Base-by-base conservation (phyloP, 495 filamentous ascomycete genomes). In the Stereocaulon alpinum region DNA sequence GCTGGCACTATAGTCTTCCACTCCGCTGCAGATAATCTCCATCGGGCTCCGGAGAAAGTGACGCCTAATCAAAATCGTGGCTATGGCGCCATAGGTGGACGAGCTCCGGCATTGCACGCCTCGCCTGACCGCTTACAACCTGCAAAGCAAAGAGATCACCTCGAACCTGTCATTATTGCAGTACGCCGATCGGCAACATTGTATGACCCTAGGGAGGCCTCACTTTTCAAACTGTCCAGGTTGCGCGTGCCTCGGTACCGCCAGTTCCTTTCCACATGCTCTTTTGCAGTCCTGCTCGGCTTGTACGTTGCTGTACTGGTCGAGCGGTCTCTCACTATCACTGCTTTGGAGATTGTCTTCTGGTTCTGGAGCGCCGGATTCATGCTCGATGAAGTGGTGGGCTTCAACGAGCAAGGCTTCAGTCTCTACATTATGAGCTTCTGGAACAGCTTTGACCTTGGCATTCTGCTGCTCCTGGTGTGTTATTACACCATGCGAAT, bases 281-380 rank as follows among this genome's bases (percentile, higher is more conserved):
- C 90, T 0, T 83, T 93, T 50, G 86, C 85, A 17, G 79, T 91
- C 34, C 76, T 96, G 64, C 79, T 96, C 24, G 83, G 82, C n/a
- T 75, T 96, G 40, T 95, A 89, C 65, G 70, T 95, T 22, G 85
- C 87, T 3, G 88, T 95, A 18, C 71, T 92, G 10, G 68, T 76
- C 44, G 71, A 86, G 67, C 75, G 87, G 56, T 89, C 88, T 20
- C 79, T 80, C 45, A 75, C 77, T 24, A 95, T 96, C 64, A 93
- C 89, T 14, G 75, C 81, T 3, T 71, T 95, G 9, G 91, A 96
- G 69, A 69, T 95, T 22, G 65, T 93, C 12, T 96, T 96, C 69
- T 96, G 91, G 91, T 85, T 96, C 69, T 96, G 91, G 91, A 92
- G 88, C 67, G 87, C 88, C 24, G 91, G 91, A 4, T 96, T 92